A percentile compares a stretch with the other conserved stretches of the same genome.
These are phyloP conservation scores for Hydnum rufescens DNA, from an alignment of 768 basidiomycete species.

Conservation along the genomic window DNA sequence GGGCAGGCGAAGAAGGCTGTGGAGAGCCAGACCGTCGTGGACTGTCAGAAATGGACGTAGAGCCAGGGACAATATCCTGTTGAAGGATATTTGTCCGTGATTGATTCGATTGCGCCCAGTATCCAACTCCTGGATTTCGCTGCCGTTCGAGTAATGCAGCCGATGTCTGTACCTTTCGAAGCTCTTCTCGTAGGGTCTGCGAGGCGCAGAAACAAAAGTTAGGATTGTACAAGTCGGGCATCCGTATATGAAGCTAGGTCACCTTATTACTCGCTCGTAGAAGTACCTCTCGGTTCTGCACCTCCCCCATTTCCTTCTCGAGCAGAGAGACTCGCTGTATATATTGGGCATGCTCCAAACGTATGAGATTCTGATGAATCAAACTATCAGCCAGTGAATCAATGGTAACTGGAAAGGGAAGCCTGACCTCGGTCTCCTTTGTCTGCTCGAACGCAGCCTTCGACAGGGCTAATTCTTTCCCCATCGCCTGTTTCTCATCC, in stretches of 20 bases:
- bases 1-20: conserved; percentile 4
- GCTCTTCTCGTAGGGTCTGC: conserved; percentile 78
- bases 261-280: conserved; percentile 66
- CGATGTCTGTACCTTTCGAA: conserved; percentile 89
- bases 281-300: conserved; percentile 45
- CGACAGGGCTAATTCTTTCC: conserved; percentile 15
- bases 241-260: not conserved
- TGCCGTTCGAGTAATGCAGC: conserved; percentile 76
- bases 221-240: not conserved
- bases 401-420: not conserved
- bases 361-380: conserved; percentile 23
- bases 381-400: not conserved
- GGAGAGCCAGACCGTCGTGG: conserved; percentile 2
- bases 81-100: conserved; percentile 14
- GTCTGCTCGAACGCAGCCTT: conserved; percentile 28
- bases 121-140: conserved; percentile 84
- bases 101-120: conserved; percentile 46
- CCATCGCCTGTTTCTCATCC: conserved; percentile 26
- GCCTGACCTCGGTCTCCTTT: conserved; percentile 42
- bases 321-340: conserved; percentile 29
- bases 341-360: conserved; percentile 30
- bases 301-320: conserved; percentile 55
- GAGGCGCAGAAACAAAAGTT: not conserved
- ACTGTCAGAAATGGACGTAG: too few relatives aligned
- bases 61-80: conserved; percentile 7